Evolutionary conservation across 805 yeast genomes (phyloP).

Genomic region (Candida nemodendra): DNA sequence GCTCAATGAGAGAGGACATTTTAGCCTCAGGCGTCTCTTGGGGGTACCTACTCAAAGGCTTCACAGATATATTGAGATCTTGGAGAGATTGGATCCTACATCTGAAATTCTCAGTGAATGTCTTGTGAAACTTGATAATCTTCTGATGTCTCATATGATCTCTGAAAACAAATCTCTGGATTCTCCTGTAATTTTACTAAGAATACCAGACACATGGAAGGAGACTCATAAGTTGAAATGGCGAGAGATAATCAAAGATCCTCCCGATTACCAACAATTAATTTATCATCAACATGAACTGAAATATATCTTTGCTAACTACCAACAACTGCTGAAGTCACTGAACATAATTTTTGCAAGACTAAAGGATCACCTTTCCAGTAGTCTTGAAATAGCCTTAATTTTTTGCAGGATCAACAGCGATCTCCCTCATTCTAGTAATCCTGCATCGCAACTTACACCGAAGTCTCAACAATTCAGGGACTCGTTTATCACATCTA

Average conservation of each 20-base stretch:
- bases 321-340: constrained; percentile 8
- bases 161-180: constrained; percentile 1
- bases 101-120: constrained; percentile 3
- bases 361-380: constrained; percentile 13
- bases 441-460: constrained; percentile 13
- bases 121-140: constrained; percentile 1
- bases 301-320: constrained; percentile 6
- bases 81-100: constrained; percentile 5
- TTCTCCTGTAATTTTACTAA: constrained; percentile 16
- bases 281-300: constrained; percentile 18
- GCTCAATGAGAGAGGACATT: background rate
- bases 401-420: constrained; percentile 12
- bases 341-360: constrained; percentile 11
- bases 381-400: constrained; percentile 10
- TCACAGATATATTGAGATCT: constrained; percentile 1
- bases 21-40: constrained; percentile 6
- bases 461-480: constrained; percentile 24
- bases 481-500: constrained; percentile 25
- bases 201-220: constrained; percentile 26
- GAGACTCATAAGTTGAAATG: constrained; percentile 18
- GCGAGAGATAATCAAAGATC: constrained; percentile 18
- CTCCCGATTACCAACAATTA: constrained; percentile 20
- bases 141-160: background rate
- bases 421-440: constrained; percentile 9
- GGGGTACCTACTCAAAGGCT: constrained; percentile 9